Conservation (phyloP, 2,329 filamentous ascomycete species). For the Trichoderma pleuroti region DNA sequence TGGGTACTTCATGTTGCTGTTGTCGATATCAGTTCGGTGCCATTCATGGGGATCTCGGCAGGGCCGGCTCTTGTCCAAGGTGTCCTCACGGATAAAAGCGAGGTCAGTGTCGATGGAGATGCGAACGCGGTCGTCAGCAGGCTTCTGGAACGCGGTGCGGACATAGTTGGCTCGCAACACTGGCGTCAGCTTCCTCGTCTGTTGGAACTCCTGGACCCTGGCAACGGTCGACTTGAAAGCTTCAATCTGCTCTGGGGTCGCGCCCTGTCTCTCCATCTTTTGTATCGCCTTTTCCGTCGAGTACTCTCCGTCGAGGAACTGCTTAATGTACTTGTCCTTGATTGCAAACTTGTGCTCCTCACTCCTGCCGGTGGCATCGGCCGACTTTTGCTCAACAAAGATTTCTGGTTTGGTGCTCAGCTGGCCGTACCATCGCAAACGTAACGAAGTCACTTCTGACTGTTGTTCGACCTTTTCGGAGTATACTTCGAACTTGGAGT, state of each 20-base stretch:
- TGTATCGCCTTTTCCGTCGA: conserved; percentile 85
- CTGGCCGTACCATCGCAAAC: conserved; percentile 89
- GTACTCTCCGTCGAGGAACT: conserved; percentile 83
- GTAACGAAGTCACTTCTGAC: conserved; percentile 73
- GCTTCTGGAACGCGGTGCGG: conserved; percentile 94
- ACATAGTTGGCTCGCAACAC: conserved; percentile 89
- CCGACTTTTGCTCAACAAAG: conserved; percentile 82
- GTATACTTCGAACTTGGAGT: conserved; percentile 79
- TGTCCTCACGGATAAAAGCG: conserved; percentile 76
- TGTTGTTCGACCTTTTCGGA: conserved; percentile 75
- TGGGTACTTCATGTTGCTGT: conserved; percentile 75
- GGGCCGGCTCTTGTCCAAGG: conserved; percentile 76
- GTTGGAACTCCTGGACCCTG: conserved; percentile 76
- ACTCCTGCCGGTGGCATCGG: conserved; percentile 71
- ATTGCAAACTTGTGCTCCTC: conserved; percentile 77
- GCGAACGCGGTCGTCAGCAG: conserved; percentile 82
- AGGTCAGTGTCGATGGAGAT: conserved; percentile 92
- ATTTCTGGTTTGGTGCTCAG: conserved; percentile 76
- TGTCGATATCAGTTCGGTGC: conserved; percentile 90
- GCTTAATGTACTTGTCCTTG: conserved; percentile 90
- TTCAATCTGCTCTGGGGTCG: conserved; percentile 62
- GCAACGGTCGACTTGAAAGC: conserved; percentile 68
- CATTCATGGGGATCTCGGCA: conserved; percentile 85
- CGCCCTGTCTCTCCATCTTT: conserved; percentile 78
- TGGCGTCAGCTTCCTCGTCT: conserved; percentile 73